Evolutionary conservation across 2,329 filamentous ascomycete genomes (phyloP).

Genomic region (Colletotrichum tofieldiae): DNA sequence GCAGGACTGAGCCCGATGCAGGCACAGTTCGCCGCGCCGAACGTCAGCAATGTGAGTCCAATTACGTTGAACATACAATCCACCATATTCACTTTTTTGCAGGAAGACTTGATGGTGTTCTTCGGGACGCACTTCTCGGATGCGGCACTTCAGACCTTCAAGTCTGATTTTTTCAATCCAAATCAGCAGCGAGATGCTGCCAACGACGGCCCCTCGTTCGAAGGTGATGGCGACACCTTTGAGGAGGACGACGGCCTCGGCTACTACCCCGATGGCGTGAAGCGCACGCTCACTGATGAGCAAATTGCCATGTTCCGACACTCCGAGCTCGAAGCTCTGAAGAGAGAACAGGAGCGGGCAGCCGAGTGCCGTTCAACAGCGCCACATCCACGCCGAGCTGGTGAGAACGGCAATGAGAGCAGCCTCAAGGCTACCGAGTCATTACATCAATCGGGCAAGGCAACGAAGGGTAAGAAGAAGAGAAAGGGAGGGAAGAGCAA

Average conservation of each 20-base stretch:
- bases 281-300: constrained; percentile 91
- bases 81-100: constrained; percentile 41
- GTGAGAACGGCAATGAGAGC: constrained; percentile 52
- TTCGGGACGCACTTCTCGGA: constrained; percentile 73
- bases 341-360: constrained; percentile 57
- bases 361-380: constrained; percentile 35
- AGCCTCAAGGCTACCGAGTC: constrained; percentile 38
- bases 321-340: constrained; percentile 83
- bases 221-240: constrained; percentile 50
- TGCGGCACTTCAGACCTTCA: constrained; percentile 63
- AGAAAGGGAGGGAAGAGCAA: constrained; percentile 56
- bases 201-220: constrained; percentile 45
- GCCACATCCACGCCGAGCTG: constrained; percentile 45
- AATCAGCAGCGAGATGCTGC: constrained; percentile 45
- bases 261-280: constrained; percentile 88
- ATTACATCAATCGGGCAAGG: constrained; percentile 29
- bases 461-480: constrained; percentile 55
- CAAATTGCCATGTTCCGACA: constrained; percentile 93
- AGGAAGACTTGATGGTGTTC: constrained; percentile 75
- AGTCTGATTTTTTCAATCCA: constrained; percentile 60
- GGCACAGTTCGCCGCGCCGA: constrained; percentile 21
- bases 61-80: not conserved
- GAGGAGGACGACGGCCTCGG: constrained; percentile 80
- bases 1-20: not conserved
- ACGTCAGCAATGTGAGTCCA: constrained; percentile 37